A percentile compares a stretch with the other conserved stretches of the same genome.
phyloP scores from a whole-genome alignment of 257 asterid species.

The Parsonsia alboflavescens region DNA sequence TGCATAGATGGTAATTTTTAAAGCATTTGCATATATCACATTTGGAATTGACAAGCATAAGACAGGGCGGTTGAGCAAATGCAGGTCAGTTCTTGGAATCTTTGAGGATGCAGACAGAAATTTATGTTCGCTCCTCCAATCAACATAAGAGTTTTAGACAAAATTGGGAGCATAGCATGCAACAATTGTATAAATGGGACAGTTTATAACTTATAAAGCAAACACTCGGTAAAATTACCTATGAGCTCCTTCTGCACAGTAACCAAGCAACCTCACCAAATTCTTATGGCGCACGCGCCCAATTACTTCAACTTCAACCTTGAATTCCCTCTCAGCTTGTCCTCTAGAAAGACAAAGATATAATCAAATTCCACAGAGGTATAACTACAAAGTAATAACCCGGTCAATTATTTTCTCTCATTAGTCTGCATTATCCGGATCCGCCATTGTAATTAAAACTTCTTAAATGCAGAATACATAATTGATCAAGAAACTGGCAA shows the following conservation, averaged over 20 bases:
- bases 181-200: background rate
- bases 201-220: background rate
- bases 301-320: slow-evolving; percentile 91
- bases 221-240: slow-evolving; percentile 38
- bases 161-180: background rate
- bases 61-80: background rate
- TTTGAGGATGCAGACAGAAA: background rate
- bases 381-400: background rate
- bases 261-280: slow-evolving; percentile 85
- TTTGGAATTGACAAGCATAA: slow-evolving; percentile 1
- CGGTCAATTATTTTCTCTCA: background rate
- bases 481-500: slow-evolving; percentile 1
- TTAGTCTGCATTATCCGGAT: background rate
- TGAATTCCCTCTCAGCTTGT: slow-evolving; percentile 91
- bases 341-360: slow-evolving; percentile 44
- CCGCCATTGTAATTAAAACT: background rate
- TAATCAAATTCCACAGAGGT: background rate
- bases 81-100: background rate
- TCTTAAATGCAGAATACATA: background rate
- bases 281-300: slow-evolving; percentile 92
- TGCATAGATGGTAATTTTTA: background rate
- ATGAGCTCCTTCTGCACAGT: slow-evolving; percentile 92
- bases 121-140: background rate
- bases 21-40: background rate
- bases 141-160: background rate